A percentile compares a stretch with the other conserved stretches of the same genome.
These are phyloP conservation scores for Pholiota adiposa DNA, from an alignment of 1,284 basidiomycete genomes.

Conservation along the genomic window DNA sequence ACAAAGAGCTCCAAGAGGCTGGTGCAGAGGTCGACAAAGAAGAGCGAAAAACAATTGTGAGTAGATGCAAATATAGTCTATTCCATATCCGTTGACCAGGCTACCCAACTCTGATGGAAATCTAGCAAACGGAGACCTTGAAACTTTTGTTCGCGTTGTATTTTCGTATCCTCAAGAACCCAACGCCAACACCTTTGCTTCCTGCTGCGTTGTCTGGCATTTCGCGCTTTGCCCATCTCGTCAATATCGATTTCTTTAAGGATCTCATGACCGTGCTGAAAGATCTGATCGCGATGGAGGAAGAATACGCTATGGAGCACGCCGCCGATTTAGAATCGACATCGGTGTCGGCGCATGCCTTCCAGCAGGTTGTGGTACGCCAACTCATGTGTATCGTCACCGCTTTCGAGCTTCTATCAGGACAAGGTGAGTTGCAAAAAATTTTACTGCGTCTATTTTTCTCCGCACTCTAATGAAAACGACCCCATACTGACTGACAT, in stretches of 20 bases:
- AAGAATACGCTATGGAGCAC: constrained; percentile 39
- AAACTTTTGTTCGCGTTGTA: constrained; percentile 98
- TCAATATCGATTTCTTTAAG: constrained; percentile 99
- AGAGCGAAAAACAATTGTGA: constrained; percentile 82
- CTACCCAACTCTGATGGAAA: background rate
- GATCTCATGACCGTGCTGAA: constrained; percentile 92
- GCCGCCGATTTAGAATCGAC: constrained; percentile 40
- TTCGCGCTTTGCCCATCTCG: constrained; percentile 92
- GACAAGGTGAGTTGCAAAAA: constrained; percentile 73
- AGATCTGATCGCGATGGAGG: constrained; percentile 66
- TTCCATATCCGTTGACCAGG: constrained; percentile 7
- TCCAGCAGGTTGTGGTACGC: constrained; percentile 52
- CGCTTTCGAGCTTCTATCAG: constrained; percentile 94
- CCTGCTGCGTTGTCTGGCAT: constrained; percentile 92
- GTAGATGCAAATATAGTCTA: constrained; percentile 34
- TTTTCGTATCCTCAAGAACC: constrained; percentile 94
- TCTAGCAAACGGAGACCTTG: constrained; percentile 95
- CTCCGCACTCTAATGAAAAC: background rate
- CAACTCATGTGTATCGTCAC: constrained; percentile 90
- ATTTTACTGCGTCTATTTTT: background rate
- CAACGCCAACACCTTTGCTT: constrained; percentile 81
- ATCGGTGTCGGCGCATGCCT: constrained; percentile 24
- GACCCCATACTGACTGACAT: constrained; percentile 7
- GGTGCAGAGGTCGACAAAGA: constrained; percentile 94
- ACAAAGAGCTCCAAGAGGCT: constrained; percentile 91